Evolutionary conservation across 192 early-diverging fungal genomes (phyloP), one percentile per base, ranked within the genome.

Genomic region (Podila horticola): DNA sequence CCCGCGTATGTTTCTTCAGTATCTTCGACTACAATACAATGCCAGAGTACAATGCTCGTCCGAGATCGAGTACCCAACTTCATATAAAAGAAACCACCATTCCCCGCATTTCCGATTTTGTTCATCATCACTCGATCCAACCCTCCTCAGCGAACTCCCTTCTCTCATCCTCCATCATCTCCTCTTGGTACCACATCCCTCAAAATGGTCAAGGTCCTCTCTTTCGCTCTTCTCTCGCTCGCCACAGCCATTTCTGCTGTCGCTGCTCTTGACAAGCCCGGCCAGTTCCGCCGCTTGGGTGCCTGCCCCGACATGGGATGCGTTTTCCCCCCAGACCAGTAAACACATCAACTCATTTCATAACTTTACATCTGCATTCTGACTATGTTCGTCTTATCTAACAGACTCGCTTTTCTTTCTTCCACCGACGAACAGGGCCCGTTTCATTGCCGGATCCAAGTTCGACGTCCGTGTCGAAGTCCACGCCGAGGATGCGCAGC

Each of bases 391-490:
- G 3, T 28, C 17, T 13, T 15, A 3, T 5, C 51, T 38, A 67
- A 24, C 29, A 57, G 4, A 33, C 74, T 65, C 34, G 17, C n/a
- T 5, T 26, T 6, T 22, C 13, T 19, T 69, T 11, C 38, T n/a
- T 73, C 7, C 29, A 28, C 4, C 45, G 12, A 3, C 17, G 9
- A 19, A 28, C 31, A 82, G 79, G 12, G 67, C 88, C 26, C 82
- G 88, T 57, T 89, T 89, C 62, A 22, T 89, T 58, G 64, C 83
- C 50, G 86, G 83, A 13, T 84, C 85, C 68, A 64, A 72, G 52
- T 89, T 89, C 67, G 88, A 89, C 69, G 74, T 89, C 38, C 72
- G 87, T 55, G 72, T 89, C 50, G 88, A 89, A 68, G 67, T 89
- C 3, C 87, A 89, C 72, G 76, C 75, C 29, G 83, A 86, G 33